Evolutionary conservation across 345 rosid species (phyloP).

Genomic region (Psidium guajava): DNA sequence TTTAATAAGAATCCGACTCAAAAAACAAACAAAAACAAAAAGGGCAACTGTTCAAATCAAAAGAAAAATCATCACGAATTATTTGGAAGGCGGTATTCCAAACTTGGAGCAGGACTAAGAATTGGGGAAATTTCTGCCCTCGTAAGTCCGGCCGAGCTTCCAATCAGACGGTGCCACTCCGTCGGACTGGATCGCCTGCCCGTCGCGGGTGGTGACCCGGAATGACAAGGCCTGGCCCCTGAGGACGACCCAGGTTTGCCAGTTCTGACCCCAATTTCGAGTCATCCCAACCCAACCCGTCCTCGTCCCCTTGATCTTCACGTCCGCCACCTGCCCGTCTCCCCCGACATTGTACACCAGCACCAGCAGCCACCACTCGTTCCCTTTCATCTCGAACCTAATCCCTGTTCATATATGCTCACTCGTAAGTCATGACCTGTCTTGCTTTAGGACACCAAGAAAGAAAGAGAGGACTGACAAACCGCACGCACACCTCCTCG

Average conservation of each 20-base stretch:
- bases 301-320: not conserved
- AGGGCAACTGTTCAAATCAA: too few species aligned
- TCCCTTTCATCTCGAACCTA: conserved; percentile 3
- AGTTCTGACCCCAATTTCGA: conserved; percentile 9
- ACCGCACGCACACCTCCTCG: not conserved
- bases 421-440: not conserved
- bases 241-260: conserved; percentile 1
- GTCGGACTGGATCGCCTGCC: not conserved
- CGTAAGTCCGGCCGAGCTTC: not conserved
- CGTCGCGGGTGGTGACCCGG: not conserved
- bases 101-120: not conserved
- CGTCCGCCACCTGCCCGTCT: not conserved
- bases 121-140: not conserved
- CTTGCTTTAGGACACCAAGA: not conserved
- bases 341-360: conserved; percentile 7
- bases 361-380: not conserved
- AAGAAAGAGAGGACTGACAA: not conserved
- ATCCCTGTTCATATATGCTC: not conserved
- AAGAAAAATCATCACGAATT: not conserved
- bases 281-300: not conserved
- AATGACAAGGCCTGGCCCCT: conserved; percentile 4
- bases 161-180: not conserved
- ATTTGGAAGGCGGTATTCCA: not conserved
- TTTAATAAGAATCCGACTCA: too few species aligned
- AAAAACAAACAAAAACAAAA: too few species aligned